phyloP scores from a whole-genome alignment of 164 flowering plant genomes.

The Pachysandra terminalis region DNA sequence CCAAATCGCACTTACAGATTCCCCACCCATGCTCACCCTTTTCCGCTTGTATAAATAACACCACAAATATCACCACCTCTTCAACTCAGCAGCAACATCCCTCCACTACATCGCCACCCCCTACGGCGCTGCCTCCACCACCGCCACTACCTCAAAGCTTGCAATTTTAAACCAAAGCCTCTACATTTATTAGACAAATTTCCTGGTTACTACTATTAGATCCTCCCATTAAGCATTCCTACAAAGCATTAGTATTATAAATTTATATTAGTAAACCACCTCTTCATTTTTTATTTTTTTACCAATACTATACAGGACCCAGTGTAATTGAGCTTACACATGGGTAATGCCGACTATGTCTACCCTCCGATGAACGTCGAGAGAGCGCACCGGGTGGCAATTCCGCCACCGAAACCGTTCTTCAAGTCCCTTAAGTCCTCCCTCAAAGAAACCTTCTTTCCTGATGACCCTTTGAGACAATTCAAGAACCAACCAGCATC shows the following conservation, averaged over 20 bases:
- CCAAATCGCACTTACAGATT: too few species aligned
- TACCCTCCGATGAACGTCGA: slow-evolving; percentile 7
- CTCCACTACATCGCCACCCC: too few species aligned
- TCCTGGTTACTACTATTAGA: too few species aligned
- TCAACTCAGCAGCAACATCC: neutral
- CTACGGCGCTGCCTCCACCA: too few species aligned
- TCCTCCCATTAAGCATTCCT: too few species aligned
- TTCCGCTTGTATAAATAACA: too few species aligned
- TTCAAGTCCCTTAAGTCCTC: slow-evolving; percentile 24
- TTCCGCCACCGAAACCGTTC: slow-evolving; percentile 57
- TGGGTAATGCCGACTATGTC: slow-evolving; percentile 24
- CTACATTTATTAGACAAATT: too few species aligned
- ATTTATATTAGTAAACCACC: too few species aligned
- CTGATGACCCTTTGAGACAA: slow-evolving; percentile 68
- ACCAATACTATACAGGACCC: neutral
- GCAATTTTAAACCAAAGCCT: too few species aligned
- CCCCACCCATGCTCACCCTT: too few species aligned
- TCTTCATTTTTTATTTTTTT: neutral
- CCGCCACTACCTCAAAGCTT: too few species aligned
- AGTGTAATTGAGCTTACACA: slow-evolving; percentile 1
- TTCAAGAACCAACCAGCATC: slow-evolving; percentile 41
- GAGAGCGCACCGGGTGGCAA: slow-evolving; percentile 27
- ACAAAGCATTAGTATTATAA: too few species aligned
- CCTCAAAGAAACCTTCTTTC: slow-evolving; percentile 62
- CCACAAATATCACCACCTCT: neutral